Evolutionary conservation across 2,329 filamentous ascomycete species (phyloP), one percentile per base, ranked within the genome.

Genomic region (Gremmenia infestans): DNA sequence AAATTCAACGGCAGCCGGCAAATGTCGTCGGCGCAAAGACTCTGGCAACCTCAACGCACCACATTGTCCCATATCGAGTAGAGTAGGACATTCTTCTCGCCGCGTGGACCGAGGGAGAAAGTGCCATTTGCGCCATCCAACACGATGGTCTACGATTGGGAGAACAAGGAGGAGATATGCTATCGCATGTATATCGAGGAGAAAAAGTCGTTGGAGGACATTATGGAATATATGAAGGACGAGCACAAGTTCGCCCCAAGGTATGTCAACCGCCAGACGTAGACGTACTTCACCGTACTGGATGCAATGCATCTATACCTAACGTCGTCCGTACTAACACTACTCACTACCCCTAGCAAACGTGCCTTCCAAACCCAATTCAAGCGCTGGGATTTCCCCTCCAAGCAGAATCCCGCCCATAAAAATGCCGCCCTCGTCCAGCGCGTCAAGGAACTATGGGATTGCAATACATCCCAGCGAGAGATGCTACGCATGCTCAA

Each of bases 151-250:
- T 87, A 87, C 70, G 80, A 85, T 65, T 87, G 85, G 85, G 81
- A 83, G 53, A 83, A 82, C 56, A 87, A 87, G 71, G 77, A 81
- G 65, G 79, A 81, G 43, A 77, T 84, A 61, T 86, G 82, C 73
- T 85, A 81, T 70, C 81, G 82, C 62, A 81, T 94, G 67, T 94
- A 91, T 66, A 89, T 93, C 63, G 81, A 85, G 57, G 87, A 94
- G 73, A 83, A 83, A 64, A 86, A 81, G 73, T 81, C 83, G 42
- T 74, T 92, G 55, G 83, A 88, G 65, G 85, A 92, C 62, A 87
- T 94, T 43, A 87, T 89, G 76, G 78, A 85, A 25, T 84, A 85
- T 67, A 86, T 91, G 78, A 82, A 78, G 61, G 75, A 75, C 55
- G 75, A 78, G 56, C 77, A 87, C 74, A 78, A 82, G 59, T 91